These are phyloP conservation scores for Candolleomyces efflorescens DNA, from an alignment of 768 basidiomycete genomes.

Conservation along the genomic window DNA sequence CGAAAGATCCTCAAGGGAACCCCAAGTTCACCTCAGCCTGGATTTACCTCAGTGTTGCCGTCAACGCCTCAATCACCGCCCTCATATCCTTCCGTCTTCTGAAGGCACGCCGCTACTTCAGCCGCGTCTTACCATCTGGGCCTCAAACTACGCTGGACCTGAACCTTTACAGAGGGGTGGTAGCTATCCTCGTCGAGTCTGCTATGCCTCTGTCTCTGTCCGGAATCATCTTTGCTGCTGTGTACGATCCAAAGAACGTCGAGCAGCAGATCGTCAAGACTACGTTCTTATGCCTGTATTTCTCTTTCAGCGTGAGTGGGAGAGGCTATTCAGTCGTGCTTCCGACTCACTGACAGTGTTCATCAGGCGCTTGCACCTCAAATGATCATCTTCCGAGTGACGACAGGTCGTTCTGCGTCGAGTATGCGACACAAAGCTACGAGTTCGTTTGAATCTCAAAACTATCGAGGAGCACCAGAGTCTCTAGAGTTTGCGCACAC, in stretches of 20 bases:
- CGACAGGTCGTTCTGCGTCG: background rate
- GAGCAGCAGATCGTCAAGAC: background rate
- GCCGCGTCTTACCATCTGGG: background rate
- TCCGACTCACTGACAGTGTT: background rate
- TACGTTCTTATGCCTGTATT: background rate
- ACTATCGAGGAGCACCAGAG: too few species aligned
- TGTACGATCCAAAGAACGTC: background rate
- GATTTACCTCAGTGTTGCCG: background rate
- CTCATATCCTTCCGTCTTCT: background rate
- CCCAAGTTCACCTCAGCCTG: background rate
- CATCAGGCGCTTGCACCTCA: background rate
- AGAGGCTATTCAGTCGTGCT: background rate
- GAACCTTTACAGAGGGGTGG: background rate
- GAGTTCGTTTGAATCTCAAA: too few species aligned
- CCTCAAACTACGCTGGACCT: background rate
- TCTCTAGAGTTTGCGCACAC: too few species aligned
- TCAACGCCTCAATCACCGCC: background rate
- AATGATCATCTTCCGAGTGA: background rate
- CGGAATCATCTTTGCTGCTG: background rate
- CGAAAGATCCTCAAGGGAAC: background rate
- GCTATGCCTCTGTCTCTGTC: background rate
- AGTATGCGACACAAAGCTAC: too few species aligned
- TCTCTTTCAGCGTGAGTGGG: background rate
- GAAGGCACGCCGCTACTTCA: background rate
- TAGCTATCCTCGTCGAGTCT: background rate